phyloP scores from a whole-genome alignment of 257 asterid species.

The Capsicum rhomboideum region DNA sequence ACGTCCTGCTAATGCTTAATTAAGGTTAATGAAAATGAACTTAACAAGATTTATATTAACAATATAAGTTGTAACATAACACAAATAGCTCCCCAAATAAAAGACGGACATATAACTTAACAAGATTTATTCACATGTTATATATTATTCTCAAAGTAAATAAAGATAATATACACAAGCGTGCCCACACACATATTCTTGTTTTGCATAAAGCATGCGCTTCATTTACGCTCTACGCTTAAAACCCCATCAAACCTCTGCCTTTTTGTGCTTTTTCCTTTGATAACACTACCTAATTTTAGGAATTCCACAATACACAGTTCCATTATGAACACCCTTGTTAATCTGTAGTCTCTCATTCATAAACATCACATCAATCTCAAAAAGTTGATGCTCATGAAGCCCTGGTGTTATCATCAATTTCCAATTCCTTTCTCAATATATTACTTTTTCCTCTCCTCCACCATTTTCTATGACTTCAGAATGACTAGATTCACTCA shows the following conservation, averaged over 20 bases:
- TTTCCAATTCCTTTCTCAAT: not conserved
- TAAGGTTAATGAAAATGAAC: not conserved
- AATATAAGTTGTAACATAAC: too few relatives aligned
- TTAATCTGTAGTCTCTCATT: not conserved
- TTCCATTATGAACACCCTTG: not conserved
- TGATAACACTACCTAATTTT: not conserved
- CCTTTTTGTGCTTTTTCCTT: not conserved
- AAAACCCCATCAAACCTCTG: not conserved
- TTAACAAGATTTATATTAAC: not conserved
- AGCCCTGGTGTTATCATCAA: not conserved
- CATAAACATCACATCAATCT: not conserved
- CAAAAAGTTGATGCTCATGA: not conserved
- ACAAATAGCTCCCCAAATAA: too few relatives aligned
- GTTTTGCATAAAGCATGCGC: not conserved
- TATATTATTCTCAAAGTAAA: not conserved
- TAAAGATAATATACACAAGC: not conserved
- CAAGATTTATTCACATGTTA: not conserved
- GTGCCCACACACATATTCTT: not conserved
- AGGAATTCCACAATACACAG: not conserved
- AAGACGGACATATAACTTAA: too few relatives aligned
- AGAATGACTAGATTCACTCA: not conserved
- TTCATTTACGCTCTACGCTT: not conserved
- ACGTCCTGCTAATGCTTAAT: not conserved
- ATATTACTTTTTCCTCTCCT: not conserved
- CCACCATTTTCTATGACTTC: not conserved